Percentiles rank a stretch among this genome's conserved stretches.
These are phyloP conservation scores for Boechera retrofracta DNA, from an alignment of 345 rosid species.

Conservation along the genomic window DNA sequence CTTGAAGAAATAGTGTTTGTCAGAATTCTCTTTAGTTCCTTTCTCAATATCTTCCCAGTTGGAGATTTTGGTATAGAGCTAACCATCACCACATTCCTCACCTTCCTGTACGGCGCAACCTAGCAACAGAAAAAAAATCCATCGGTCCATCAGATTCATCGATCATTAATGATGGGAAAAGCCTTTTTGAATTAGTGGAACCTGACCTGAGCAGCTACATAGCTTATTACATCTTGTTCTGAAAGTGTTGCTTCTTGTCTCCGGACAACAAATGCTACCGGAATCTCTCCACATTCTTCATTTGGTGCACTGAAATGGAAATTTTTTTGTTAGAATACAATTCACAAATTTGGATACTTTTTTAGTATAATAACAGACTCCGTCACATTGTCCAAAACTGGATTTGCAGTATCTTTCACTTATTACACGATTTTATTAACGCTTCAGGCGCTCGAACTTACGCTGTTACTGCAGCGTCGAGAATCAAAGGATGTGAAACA, in stretches of 20 bases:
- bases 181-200: neutral
- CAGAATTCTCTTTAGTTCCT: constrained; percentile 56
- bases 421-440: no score
- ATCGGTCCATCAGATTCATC: no score
- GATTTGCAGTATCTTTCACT: constrained; percentile 1
- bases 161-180: neutral
- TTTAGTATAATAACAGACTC: neutral
- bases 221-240: constrained; percentile 56
- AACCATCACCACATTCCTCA: constrained; percentile 72
- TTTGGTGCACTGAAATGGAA: constrained; percentile 49
- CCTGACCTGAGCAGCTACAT: constrained; percentile 67
- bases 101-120: constrained; percentile 92
- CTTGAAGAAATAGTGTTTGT: constrained; percentile 47
- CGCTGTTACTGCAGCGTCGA: constrained; percentile 80
- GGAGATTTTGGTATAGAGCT: constrained; percentile 72
- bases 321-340: neutral
- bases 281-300: constrained; percentile 76
- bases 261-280: constrained; percentile 81
- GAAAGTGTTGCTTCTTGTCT: constrained; percentile 55
- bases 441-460: constrained; percentile 40
- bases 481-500: constrained; percentile 70
- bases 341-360: neutral
- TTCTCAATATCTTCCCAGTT: constrained; percentile 80
- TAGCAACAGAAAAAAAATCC: constrained; percentile 24
- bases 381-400: constrained; percentile 7